Evolutionary conservation across 73 alveolate species (phyloP).

Genomic region (Durusdinium trenchii): DNA sequence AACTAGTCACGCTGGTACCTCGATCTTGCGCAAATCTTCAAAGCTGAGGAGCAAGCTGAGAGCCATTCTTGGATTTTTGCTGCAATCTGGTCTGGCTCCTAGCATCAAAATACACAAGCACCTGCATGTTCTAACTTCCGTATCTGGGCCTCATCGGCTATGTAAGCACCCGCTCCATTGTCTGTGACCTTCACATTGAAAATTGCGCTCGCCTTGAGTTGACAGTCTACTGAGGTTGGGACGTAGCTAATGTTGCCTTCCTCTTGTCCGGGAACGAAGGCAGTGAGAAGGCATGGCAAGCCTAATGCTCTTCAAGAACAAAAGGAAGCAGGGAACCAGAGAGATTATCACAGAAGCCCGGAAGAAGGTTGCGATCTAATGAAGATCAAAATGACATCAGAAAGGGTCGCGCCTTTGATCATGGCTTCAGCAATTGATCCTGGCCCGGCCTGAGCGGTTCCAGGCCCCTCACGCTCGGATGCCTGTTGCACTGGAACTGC

Average conservation of each 20-base stretch:
- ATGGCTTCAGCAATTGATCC: conserved; percentile 89
- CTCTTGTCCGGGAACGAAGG: conserved; percentile 94
- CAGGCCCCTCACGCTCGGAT: too few species aligned
- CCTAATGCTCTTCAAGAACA: too few species aligned
- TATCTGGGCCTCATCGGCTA: conserved; percentile 39
- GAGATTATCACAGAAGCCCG: too few species aligned
- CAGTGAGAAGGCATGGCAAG: conserved; percentile 82
- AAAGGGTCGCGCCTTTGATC: conserved; percentile 62
- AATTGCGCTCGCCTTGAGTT: neutral
- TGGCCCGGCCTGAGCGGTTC: conserved; percentile 63
- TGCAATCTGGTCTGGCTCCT: conserved; percentile 87
- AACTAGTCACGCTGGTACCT: neutral
- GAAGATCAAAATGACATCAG: too few species aligned
- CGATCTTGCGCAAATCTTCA: neutral
- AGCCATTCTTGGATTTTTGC: conserved; percentile 60
- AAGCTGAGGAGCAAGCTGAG: conserved; percentile 1
- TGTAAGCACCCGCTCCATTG: conserved; percentile 82
- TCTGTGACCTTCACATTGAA: conserved; percentile 46
- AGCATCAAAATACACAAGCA: neutral
- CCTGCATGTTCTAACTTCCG: neutral
- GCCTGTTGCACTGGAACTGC: neutral
- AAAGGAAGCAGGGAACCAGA: too few species aligned
- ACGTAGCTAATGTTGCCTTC: conserved; percentile 86
- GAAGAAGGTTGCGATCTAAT: too few species aligned
- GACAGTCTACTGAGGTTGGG: neutral